Evolutionary conservation across 495 filamentous ascomycete genomes (phyloP), one percentile per base, ranked within the genome.

Genomic region (Penicillium manginii): DNA sequence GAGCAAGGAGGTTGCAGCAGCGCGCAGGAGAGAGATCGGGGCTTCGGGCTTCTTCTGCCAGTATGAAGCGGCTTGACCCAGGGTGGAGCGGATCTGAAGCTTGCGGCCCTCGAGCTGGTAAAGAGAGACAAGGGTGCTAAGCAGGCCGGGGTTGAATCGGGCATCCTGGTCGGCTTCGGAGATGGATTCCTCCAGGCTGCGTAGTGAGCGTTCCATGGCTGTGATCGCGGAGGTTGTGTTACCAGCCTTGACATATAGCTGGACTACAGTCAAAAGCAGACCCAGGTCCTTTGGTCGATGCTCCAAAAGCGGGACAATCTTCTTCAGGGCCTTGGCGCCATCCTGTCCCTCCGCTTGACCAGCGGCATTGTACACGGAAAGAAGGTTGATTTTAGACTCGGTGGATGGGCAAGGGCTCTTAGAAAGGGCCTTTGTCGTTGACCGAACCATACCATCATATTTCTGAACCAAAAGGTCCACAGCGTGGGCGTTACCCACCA

Each of bases 71-170:
- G 94, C 92, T 75, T 89, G 90, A 55, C 86, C 85, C 18, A 98
- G 79, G 59, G 92, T 84, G 1, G 76, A 72, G 52, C 87, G 88
- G 60, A 90, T 84, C 39, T 90, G 86, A 21, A 82, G 68, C 55
- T 86, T 90, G n/a, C 92, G 91, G 53, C 88, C 87, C 72, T 96
- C 89, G 2, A 79, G 76, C 57, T 84, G 83, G 73, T 97, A 96
- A 1, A 99, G 78, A 3, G 90, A 87, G 14, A 97, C 86, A 4
- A 92, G 80, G 2, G 91, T 79, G n/a, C 89, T 90, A 15, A 97
- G 82, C 0, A 99, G 78, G 23, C 96, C 96, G 0, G 96, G 94
- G 32, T 91, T 86, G 69, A 86, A 96, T 29, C 91, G 89, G 31
- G 88, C 85, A 31, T 86, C 82, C 50, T 84, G 79, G 58, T 91